A percentile compares a stretch with the other conserved stretches of the same genome.
phyloP scores from a whole-genome alignment of 169 alveolate genomes.

The Plasmodium cynomolgi region DNA sequence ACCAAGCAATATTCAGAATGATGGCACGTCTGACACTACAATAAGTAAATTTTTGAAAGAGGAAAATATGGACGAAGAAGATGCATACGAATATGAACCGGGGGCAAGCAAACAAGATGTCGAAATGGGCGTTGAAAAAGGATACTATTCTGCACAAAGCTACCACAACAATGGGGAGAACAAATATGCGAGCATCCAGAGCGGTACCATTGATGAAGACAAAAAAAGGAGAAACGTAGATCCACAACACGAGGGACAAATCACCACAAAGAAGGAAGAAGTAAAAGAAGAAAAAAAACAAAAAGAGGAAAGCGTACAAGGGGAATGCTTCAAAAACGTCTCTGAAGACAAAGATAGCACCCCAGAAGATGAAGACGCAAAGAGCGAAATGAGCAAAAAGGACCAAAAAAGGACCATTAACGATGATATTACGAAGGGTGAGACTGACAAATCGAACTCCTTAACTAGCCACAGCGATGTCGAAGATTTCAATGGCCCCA shows the following conservation, averaged over 20 bases:
- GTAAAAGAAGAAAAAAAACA: neutral
- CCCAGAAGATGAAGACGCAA: neutral
- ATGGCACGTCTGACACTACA: neutral
- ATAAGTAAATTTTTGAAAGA: neutral
- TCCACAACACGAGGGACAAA: neutral
- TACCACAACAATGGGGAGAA: neutral
- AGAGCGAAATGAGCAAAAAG: neutral
- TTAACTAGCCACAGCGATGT: neutral
- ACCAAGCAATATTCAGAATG: neutral
- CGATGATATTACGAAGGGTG: neutral
- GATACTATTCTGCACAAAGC: neutral
- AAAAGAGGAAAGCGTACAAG: neutral
- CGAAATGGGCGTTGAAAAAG: neutral
- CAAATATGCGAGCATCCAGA: neutral
- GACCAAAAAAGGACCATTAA: neutral
- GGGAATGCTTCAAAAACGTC: neutral
- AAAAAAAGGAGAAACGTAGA: neutral
- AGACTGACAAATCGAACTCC: neutral
- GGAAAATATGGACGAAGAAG: neutral
- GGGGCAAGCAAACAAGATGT: neutral
- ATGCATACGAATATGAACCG: neutral
- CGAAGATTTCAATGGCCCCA: neutral
- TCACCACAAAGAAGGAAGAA: neutral
- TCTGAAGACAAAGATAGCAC: neutral
- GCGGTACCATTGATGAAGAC: neutral